Evolutionary conservation across 805 yeast species (phyloP).

Genomic region (Wickerhamomyces ciferrii): DNA sequence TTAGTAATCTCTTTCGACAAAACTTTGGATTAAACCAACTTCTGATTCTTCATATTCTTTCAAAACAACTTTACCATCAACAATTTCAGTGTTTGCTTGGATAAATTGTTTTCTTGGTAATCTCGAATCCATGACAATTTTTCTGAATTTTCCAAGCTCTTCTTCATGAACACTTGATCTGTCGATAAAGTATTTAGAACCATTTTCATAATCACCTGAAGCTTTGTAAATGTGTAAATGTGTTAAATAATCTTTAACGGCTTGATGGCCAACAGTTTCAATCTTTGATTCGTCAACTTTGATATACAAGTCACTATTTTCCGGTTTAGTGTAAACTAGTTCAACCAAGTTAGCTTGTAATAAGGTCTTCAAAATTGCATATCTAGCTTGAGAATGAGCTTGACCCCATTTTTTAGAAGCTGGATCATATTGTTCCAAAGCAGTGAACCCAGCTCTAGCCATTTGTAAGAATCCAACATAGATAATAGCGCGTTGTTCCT

Average conservation of each 20-base stretch:
- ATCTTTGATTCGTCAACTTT: conserved; percentile 58
- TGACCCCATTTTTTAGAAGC: conserved; percentile 83
- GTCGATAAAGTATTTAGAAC: conserved; percentile 56
- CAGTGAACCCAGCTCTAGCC: conserved; percentile 85
- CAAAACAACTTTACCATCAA: conserved; percentile 40
- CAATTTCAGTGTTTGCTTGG: conserved; percentile 67
- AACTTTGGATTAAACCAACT: conserved; percentile 75
- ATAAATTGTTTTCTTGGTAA: conserved; percentile 80
- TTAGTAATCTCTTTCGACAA: conserved; percentile 49
- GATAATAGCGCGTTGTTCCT: conserved; percentile 59
- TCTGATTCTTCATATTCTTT: conserved; percentile 71
- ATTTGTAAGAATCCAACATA: conserved; percentile 69
- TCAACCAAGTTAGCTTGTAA: conserved; percentile 58
- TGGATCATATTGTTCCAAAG: conserved; percentile 87
- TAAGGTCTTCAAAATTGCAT: conserved; percentile 74
- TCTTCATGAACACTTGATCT: conserved; percentile 67
- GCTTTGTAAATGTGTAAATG: conserved; percentile 77
- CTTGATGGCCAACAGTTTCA: conserved; percentile 62
- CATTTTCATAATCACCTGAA: conserved; percentile 65
- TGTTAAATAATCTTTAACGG: conserved; percentile 64
- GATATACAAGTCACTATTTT: conserved; percentile 55
- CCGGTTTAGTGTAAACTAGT: conserved; percentile 41
- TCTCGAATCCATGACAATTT: conserved; percentile 62
- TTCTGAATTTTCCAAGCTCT: conserved; percentile 53
- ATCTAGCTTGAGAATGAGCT: conserved; percentile 92